A percentile compares a stretch with the other conserved stretches of the same genome.
Conservation (phyloP, 306 rosid genomes). For the Corylus heterophylla region DNA sequence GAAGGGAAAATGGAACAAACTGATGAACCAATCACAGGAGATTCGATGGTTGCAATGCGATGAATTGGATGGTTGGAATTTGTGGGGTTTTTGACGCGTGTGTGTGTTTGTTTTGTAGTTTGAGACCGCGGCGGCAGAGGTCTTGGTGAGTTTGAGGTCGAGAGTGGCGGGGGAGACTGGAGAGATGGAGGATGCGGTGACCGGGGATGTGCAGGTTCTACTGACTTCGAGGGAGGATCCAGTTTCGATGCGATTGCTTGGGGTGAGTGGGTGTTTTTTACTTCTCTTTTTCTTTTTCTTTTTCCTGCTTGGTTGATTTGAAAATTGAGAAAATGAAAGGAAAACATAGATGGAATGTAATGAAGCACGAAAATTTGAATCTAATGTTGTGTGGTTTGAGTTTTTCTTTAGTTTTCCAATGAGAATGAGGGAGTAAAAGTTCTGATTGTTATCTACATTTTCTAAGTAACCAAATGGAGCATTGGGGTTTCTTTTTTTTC, state of each 20-base stretch:
- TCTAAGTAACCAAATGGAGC: neutral
- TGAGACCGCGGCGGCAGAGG: conserved; percentile 95
- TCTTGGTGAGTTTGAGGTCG: conserved; percentile 73
- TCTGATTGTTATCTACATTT: neutral
- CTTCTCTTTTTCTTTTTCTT: neutral
- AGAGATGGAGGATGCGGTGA: conserved; percentile 73
- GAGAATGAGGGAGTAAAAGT: neutral
- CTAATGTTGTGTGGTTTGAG: neutral
- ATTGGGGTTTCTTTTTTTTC: neutral
- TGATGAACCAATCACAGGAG: no score
- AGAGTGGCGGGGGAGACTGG: conserved; percentile 87
- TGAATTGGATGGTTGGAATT: neutral
- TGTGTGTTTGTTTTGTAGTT: conserved; percentile 43
- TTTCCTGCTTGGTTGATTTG: neutral
- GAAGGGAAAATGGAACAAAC: no score
- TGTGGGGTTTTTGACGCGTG: neutral
- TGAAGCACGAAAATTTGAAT: neutral
- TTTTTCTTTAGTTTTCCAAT: neutral
- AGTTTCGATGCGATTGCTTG: conserved; percentile 72
- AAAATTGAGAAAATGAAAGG: neutral
- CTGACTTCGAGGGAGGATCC: conserved; percentile 89
- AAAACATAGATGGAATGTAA: no score
- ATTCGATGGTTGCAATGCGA: no score
- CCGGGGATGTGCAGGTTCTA: conserved; percentile 87
- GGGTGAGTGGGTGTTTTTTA: conserved; percentile 49